Evolutionary conservation across 257 asterid genomes (phyloP).

Genomic region (Coffea canephora): DNA sequence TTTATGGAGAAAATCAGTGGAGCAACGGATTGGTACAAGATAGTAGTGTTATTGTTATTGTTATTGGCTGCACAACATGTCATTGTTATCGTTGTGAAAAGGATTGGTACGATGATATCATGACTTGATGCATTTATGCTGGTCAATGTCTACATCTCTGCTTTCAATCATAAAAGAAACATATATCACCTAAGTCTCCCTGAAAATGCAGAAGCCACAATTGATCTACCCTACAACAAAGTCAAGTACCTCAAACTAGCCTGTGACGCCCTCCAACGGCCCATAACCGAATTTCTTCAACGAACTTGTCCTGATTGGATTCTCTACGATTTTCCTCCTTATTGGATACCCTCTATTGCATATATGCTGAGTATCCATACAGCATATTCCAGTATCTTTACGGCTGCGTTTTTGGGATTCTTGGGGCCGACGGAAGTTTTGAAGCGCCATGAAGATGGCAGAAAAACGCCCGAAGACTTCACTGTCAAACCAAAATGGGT

Average conservation of each 20-base stretch:
- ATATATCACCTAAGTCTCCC: slow-evolving; percentile 13
- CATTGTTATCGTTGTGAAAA: no score
- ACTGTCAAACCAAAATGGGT: slow-evolving; percentile 27
- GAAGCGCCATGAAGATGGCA: not conserved
- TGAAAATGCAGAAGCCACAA: slow-evolving; percentile 32
- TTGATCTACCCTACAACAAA: slow-evolving; percentile 22
- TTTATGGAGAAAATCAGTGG: no score
- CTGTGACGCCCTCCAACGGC: slow-evolving; percentile 26
- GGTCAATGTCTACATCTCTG: no score
- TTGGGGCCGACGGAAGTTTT: slow-evolving; percentile 17
- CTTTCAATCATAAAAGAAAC: no score
- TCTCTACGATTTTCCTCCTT: slow-evolving; percentile 26
- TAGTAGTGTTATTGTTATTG: no score
- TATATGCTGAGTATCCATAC: slow-evolving; percentile 4
- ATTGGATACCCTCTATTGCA: slow-evolving; percentile 33
- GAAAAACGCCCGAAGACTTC: slow-evolving; percentile 30
- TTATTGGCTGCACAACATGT: no score
- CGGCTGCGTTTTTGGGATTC: slow-evolving; percentile 9
- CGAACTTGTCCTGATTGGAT: slow-evolving; percentile 33
- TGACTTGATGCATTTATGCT: no score
- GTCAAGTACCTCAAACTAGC: slow-evolving; percentile 38
- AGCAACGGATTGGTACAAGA: no score
- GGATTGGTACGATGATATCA: no score
- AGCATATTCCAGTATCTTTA: slow-evolving; percentile 14
- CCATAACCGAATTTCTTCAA: slow-evolving; percentile 21